Percentiles rank a stretch among this genome's conserved stretches.
Conservation (phyloP, 768 basidiomycete species). For the Tulasnella sp. region DNA sequence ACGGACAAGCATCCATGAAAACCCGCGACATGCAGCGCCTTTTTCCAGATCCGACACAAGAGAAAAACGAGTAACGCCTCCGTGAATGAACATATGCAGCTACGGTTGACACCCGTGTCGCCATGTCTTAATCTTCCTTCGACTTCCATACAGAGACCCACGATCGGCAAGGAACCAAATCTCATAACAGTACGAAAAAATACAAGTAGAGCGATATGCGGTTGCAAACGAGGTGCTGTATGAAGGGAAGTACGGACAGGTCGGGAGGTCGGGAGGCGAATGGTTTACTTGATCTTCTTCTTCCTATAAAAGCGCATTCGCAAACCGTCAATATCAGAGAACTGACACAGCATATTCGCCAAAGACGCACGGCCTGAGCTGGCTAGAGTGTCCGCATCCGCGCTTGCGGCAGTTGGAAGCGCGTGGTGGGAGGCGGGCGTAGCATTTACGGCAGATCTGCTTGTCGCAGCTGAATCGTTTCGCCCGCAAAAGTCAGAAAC, state of each 20-base stretch:
- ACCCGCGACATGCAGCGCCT: no score
- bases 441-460: constrained; percentile 99
- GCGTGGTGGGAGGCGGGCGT: constrained; percentile 97
- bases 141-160: background rate
- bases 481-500: background rate
- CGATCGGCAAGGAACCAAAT: background rate
- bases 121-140: background rate
- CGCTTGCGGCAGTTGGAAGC: constrained; percentile 99
- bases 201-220: no score
- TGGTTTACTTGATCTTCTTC: constrained; percentile 83
- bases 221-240: background rate
- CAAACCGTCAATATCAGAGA: constrained; percentile 5
- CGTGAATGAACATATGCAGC: no score
- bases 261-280: background rate
- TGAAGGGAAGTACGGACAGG: background rate
- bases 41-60: no score
- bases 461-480: constrained; percentile 63
- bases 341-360: background rate
- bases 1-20: no score
- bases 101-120: no score
- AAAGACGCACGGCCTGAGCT: constrained; percentile 73
- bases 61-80: no score
- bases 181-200: background rate
- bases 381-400: constrained; percentile 79
- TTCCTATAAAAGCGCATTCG: constrained; percentile 38